Conservation (phyloP, 148 eudicot genomes). For the Cornus florida region DNA sequence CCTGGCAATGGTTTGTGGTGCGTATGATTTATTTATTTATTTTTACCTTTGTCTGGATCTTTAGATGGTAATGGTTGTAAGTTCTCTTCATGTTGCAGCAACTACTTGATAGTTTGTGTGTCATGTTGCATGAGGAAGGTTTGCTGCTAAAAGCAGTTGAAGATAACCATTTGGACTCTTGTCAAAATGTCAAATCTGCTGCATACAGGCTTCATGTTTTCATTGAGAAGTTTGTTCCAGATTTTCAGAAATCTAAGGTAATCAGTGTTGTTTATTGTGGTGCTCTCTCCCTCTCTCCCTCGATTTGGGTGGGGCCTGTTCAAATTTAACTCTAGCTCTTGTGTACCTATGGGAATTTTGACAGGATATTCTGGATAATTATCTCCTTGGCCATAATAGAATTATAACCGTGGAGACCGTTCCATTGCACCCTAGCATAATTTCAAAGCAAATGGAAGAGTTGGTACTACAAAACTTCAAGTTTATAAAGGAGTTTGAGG, state of each 20-base stretch:
- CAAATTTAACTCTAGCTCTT: background rate
- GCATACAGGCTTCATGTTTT: conserved; percentile 42
- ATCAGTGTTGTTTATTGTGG: background rate
- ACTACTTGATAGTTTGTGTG: conserved; percentile 67
- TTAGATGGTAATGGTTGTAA: background rate
- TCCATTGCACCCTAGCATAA: conserved; percentile 44
- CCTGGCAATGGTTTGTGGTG: background rate
- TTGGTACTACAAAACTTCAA: conserved; percentile 54
- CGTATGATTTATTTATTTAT: background rate
- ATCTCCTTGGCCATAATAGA: conserved; percentile 60
- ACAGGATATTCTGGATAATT: conserved; percentile 64
- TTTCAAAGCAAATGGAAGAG: conserved; percentile 63
- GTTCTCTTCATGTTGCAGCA: conserved; percentile 50
- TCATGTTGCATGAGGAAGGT: conserved; percentile 56
- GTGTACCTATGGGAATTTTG: background rate
- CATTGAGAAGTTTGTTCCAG: conserved; percentile 51
- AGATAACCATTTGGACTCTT: conserved; percentile 53
- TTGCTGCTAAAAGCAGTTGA: conserved; percentile 64
- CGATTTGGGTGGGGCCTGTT: background rate
- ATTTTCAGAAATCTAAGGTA: conserved; percentile 76
- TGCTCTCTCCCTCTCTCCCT: background rate
- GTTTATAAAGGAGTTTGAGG: conserved; percentile 56
- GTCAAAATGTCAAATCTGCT: conserved; percentile 52
- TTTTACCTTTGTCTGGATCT: background rate
- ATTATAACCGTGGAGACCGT: conserved; percentile 28